Conservation (phyloP, 495 filamentous ascomycete genomes). For the Viridothelium virens region DNA sequence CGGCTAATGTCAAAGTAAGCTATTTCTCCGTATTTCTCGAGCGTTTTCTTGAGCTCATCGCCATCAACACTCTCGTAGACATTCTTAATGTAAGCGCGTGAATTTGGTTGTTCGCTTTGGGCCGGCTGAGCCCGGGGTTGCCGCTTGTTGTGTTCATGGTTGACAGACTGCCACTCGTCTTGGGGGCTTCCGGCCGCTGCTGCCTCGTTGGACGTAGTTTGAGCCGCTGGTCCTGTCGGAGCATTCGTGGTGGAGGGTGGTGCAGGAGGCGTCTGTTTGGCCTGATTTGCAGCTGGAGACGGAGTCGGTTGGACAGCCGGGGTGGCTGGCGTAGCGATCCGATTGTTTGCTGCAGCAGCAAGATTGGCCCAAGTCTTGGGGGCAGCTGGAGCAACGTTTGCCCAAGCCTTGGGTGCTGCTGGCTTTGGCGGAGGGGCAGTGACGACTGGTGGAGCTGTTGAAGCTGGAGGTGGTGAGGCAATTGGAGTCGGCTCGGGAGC, state of each 20-base stretch:
- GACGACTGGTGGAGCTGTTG: constrained; percentile 39
- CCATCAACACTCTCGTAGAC: constrained; percentile 76
- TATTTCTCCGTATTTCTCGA: constrained; percentile 69
- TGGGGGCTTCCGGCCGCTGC: constrained; percentile 37
- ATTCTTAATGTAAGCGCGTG: constrained; percentile 84
- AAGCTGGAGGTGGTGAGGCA: constrained; percentile 42
- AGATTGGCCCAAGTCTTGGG: constrained; percentile 91
- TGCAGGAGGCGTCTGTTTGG: constrained; percentile 19
- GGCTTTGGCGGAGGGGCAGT: constrained; percentile 35
- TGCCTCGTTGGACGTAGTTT: constrained; percentile 34
- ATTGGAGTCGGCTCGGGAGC: constrained; percentile 55
- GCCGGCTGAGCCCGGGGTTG: constrained; percentile 53
- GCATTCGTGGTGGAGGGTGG: constrained; percentile 24
- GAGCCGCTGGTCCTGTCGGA: constrained; percentile 36
- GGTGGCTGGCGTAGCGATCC: constrained; percentile 35
- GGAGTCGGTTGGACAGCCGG: constrained; percentile 30
- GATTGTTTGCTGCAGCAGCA: constrained; percentile 45
- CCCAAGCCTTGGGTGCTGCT: constrained; percentile 42
- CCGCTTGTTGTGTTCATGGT: constrained; percentile 66
- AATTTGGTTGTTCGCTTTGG: constrained; percentile 40
- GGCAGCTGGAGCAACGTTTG: constrained; percentile 15
- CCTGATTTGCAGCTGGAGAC: constrained; percentile 24
- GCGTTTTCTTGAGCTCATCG: constrained; percentile 54
- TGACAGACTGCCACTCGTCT: constrained; percentile 76
- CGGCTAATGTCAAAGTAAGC: constrained; percentile 85